Evolutionary conservation across 2,329 filamentous ascomycete genomes (phyloP).

Genomic region (Coniochaeta prunicola): DNA sequence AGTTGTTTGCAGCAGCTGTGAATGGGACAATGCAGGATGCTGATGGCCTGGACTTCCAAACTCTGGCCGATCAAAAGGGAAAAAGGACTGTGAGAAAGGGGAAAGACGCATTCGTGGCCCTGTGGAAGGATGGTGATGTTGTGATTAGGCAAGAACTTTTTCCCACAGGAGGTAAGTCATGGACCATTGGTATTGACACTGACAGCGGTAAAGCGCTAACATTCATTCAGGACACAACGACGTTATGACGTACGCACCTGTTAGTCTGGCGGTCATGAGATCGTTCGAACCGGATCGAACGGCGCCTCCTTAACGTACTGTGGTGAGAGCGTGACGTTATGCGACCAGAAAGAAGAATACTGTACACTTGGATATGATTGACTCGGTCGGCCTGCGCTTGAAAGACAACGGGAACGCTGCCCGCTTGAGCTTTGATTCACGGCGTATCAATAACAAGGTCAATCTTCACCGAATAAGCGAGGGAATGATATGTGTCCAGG

Average conservation of each 20-base stretch:
- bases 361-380: background rate
- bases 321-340: constrained; percentile 5
- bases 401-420: background rate
- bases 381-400: too few relatives aligned
- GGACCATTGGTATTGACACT: background rate
- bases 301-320: constrained; percentile 6
- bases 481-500: too few relatives aligned
- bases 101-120: constrained; percentile 39
- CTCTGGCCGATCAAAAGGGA: constrained; percentile 28
- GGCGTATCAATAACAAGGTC: background rate
- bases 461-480: background rate
- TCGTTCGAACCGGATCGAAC: constrained; percentile 44
- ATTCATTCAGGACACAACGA: constrained; percentile 55
- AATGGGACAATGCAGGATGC: constrained; percentile 37
- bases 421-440: background rate
- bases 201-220: constrained; percentile 7
- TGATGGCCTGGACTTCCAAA: constrained; percentile 29
- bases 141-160: constrained; percentile 47
- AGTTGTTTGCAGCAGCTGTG: constrained; percentile 53
- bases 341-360: background rate
- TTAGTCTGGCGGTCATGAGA: constrained; percentile 57
- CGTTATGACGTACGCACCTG: constrained; percentile 57
- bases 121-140: constrained; percentile 37
- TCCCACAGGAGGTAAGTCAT: constrained; percentile 44
- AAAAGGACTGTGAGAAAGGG: constrained; percentile 34